A percentile compares a stretch with the other conserved stretches of the same genome.
Evolutionary conservation across 345 rosid genomes (phyloP).

Genomic region (Bruguiera gymnorhiza): DNA sequence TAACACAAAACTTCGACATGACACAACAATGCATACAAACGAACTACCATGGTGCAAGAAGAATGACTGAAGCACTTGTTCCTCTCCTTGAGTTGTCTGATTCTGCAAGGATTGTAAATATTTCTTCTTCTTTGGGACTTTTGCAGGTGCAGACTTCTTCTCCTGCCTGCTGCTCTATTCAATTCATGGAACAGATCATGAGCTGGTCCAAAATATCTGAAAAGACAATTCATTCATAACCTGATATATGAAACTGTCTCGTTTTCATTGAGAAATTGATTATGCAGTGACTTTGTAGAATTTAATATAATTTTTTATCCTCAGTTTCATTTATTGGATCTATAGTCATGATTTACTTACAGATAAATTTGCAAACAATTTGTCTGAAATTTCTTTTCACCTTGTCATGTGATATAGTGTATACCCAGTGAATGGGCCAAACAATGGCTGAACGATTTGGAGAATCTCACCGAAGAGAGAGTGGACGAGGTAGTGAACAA

Average conservation of each 20-base stretch:
- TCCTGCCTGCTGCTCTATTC: too few relatives aligned
- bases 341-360: not conserved
- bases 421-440: slow-evolving; percentile 27
- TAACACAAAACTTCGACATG: slow-evolving; percentile 15
- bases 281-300: too few relatives aligned
- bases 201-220: too few relatives aligned
- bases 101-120: slow-evolving; percentile 19
- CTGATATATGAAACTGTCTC: too few relatives aligned
- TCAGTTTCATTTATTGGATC: too few relatives aligned
- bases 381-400: not conserved
- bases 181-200: too few relatives aligned
- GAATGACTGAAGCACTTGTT: slow-evolving; percentile 32
- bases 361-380: not conserved
- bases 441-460: slow-evolving; percentile 18
- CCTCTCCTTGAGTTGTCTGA: slow-evolving; percentile 28
- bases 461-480: slow-evolving; percentile 31
- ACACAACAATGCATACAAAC: slow-evolving; percentile 37
- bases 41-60: slow-evolving; percentile 45
- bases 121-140: slow-evolving; percentile 5
- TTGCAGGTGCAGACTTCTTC: not conserved
- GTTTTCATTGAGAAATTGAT: too few relatives aligned
- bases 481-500: slow-evolving; percentile 26
- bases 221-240: too few relatives aligned
- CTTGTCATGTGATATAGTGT: slow-evolving; percentile 13
- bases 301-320: too few relatives aligned